These are phyloP conservation scores for Melanopsichium pennsylvanicum DNA, from an alignment of 1,284 basidiomycete genomes.

Conservation along the genomic window DNA sequence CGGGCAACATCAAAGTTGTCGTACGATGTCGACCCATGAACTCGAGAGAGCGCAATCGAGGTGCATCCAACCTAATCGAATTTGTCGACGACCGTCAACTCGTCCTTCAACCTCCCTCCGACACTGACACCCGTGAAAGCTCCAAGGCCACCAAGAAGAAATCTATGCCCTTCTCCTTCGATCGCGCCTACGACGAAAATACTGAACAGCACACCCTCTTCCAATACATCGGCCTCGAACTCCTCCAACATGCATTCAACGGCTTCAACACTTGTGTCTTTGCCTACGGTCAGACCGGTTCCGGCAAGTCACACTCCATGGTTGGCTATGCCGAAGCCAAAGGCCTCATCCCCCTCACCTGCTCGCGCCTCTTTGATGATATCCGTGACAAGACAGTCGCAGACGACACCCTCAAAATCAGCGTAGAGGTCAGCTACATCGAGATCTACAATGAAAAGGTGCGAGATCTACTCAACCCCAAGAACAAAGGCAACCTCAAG, in stretches of 20 bases:
- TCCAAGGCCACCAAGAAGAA: constrained; percentile 59
- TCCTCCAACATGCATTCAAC: constrained; percentile 91
- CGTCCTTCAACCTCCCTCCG: constrained; percentile 53
- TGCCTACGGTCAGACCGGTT: constrained; percentile 62
- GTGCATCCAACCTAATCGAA: constrained; percentile 58
- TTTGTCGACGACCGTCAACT: constrained; percentile 51
- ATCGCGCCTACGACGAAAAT: constrained; percentile 58
- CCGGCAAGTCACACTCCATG: constrained; percentile 52
- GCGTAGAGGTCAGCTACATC: constrained; percentile 96
- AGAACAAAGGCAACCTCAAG: constrained; percentile 92
- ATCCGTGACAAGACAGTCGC: constrained; percentile 72
- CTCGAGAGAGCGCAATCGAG: constrained; percentile 51
- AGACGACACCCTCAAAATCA: constrained; percentile 80
- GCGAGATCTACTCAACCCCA: constrained; percentile 93
- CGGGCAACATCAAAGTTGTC: constrained; percentile 64
- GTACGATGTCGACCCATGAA: constrained; percentile 63
- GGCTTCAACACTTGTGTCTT: constrained; percentile 84
- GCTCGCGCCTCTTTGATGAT: constrained; percentile 86
- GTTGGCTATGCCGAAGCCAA: constrained; percentile 82
- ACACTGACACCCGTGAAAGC: constrained; percentile 44
- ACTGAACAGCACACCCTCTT: constrained; percentile 77
- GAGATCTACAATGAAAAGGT: constrained; percentile 85
- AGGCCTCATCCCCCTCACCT: constrained; percentile 95
- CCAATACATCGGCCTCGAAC: constrained; percentile 90
- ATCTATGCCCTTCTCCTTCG: constrained; percentile 62